Base-by-base conservation (phyloP, 2,329 filamentous ascomycete genomes). In the Colletotrichum cordylinicola region DNA sequence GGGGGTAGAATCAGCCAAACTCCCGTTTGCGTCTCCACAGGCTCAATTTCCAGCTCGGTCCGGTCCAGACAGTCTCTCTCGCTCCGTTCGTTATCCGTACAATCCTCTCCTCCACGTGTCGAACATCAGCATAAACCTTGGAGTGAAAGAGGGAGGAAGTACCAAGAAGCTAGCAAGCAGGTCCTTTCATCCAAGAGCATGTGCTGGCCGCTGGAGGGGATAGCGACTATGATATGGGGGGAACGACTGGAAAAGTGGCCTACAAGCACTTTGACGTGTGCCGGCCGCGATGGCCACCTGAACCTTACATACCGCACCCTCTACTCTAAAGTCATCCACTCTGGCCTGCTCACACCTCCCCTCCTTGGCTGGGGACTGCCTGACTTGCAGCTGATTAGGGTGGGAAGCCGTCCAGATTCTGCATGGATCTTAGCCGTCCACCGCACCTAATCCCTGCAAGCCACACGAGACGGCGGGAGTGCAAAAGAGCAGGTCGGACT, bases 341-440 rank as follows among this genome's bases (percentile, higher is more conserved):
- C 43, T 62, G 60, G 52, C 27, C 58, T 65, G 39, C 35, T 60
- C 58, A 60, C 71, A 33, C 58, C 55, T 60, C 75, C 76, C 68
- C 31, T 70, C 68, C 66, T 66, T 56, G 39, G 66, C 76, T 52
- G 73, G 76, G 75, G 74, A 70, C 39, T 77, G 73, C 73, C 76
- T 76, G 76, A 77, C 76, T 76, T 77, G 73, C 73, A 77, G 76
- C 58, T 76, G 70, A 74, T 74, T 69, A 74, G 61, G 60, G 74
- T 76, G 74, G 74, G 74, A 76, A 76, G 74, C 71, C 74, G 74
- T 76, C 70, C 18, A 76, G 74, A 76, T 76, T 76, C 71, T 74
- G 61, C 74, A 76, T 61, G 74, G 74, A 35, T 70, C 16, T 52
- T 70, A 67, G 74, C 66, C 65, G 71, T 67, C 74, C 60, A 75